phyloP scores from a whole-genome alignment of 2,329 filamentous ascomycete species.

The Pyrenochaeta sp. region DNA sequence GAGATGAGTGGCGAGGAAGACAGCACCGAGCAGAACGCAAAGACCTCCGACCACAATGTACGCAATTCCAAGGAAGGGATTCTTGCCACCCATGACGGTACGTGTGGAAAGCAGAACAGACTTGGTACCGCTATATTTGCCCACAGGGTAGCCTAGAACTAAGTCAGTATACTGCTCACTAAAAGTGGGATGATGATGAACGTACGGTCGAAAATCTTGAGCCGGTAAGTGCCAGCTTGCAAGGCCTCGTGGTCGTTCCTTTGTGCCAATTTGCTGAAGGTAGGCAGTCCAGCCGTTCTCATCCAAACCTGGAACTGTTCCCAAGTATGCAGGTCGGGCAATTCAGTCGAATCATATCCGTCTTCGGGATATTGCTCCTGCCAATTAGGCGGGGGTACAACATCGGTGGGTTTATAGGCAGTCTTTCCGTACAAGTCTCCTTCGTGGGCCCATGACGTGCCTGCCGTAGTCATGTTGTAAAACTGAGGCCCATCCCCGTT shows the following conservation, averaged over 20 bases:
- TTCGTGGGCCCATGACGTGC: constrained; percentile 89
- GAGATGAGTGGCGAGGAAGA: constrained; percentile 91
- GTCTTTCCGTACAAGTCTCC: constrained; percentile 77
- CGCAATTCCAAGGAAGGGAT: constrained; percentile 94
- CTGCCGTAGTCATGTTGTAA: constrained; percentile 78
- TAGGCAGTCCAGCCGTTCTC: constrained; percentile 91
- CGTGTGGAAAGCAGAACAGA: constrained; percentile 87
- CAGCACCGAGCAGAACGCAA: constrained; percentile 83
- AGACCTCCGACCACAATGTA: constrained; percentile 94
- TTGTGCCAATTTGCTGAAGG: constrained; percentile 91
- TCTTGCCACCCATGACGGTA: constrained; percentile 92
- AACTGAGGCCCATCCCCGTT: constrained; percentile 49
- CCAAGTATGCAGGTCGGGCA: constrained; percentile 76
- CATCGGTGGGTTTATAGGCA: constrained; percentile 68
- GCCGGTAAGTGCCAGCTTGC: constrained; percentile 73
- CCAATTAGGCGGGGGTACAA: constrained; percentile 91
- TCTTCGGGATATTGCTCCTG: constrained; percentile 69
- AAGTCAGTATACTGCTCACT: constrained; percentile 27
- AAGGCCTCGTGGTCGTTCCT: constrained; percentile 78
- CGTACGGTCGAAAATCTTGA: constrained; percentile 82
- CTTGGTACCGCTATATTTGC: constrained; percentile 83
- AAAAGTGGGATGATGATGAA: background rate
- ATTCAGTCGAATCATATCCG: constrained; percentile 68
- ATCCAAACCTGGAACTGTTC: constrained; percentile 98
- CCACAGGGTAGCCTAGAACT: constrained; percentile 77